These are phyloP conservation scores for Urostyla sp. DNA, from an alignment of 73 alveolate species.

Conservation along the genomic window DNA sequence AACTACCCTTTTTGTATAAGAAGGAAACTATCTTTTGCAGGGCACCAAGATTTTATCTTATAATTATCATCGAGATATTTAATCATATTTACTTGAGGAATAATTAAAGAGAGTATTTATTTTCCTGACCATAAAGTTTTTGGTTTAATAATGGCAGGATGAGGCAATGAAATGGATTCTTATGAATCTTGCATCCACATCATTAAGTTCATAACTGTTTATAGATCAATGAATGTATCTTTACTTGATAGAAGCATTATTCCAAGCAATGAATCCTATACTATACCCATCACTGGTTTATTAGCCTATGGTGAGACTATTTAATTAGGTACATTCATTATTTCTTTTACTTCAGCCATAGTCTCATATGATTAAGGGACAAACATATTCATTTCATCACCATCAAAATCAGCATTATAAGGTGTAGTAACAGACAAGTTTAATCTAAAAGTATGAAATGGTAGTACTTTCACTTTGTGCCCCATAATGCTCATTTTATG, in stretches of 20 bases:
- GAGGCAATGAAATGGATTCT: slow-evolving; percentile 90
- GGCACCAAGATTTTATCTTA: slow-evolving; percentile 18
- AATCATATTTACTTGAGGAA: slow-evolving; percentile 69
- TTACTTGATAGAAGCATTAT: slow-evolving; percentile 88
- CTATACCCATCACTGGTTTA: slow-evolving; percentile 99
- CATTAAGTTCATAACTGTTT: slow-evolving; percentile 92
- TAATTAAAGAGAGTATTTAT: slow-evolving; percentile 89
- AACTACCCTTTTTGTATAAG: slow-evolving; percentile 66
- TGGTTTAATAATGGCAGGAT: slow-evolving; percentile 97
- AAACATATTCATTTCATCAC: slow-evolving; percentile 99
- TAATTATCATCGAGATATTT: neutral
- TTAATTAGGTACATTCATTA: slow-evolving; percentile 94
- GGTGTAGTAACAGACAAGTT: slow-evolving; percentile 99
- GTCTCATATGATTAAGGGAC: slow-evolving; percentile 97
- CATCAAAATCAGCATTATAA: slow-evolving; percentile 99
- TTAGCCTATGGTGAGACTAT: slow-evolving; percentile 96
- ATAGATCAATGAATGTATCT: slow-evolving; percentile 89
- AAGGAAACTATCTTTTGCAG: slow-evolving; percentile 12
- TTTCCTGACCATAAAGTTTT: slow-evolving; percentile 97
- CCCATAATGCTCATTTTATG: slow-evolving; percentile 99
- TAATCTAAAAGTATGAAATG: slow-evolving; percentile 97
- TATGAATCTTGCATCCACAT: slow-evolving; percentile 89
- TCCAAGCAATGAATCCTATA: slow-evolving; percentile 96
- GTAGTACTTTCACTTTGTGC: slow-evolving; percentile 95
- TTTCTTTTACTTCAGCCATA: slow-evolving; percentile 90